phyloP scores from a whole-genome alignment of 2,329 filamentous ascomycete genomes.

The Ceratocystis cubensis region DNA sequence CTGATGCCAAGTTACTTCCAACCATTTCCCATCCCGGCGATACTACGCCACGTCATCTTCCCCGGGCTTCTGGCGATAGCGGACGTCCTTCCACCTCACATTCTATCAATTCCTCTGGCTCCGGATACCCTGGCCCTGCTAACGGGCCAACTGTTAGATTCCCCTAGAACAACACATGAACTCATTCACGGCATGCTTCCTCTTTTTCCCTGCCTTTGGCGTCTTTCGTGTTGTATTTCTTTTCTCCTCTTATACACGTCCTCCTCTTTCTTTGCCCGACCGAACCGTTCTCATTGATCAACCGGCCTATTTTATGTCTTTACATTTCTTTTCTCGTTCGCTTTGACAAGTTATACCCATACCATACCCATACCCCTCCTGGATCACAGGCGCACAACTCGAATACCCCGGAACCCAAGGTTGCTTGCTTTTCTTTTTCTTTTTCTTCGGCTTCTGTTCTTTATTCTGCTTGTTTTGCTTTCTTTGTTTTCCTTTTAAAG shows the following conservation, averaged over 20 bases:
- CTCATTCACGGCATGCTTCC: slow-evolving; percentile 15
- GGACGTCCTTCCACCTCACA: slow-evolving; percentile 87
- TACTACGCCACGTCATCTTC: slow-evolving; percentile 68
- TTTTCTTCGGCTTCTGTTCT: neutral
- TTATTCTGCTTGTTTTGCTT: neutral
- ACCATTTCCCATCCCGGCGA: slow-evolving; percentile 61
- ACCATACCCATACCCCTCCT: slow-evolving; percentile 12
- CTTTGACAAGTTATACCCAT: slow-evolving; percentile 21
- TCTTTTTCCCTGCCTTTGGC: slow-evolving; percentile 5
- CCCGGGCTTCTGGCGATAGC: slow-evolving; percentile 78
- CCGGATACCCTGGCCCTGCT: slow-evolving; percentile 87
- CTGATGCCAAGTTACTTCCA: slow-evolving; percentile 48
- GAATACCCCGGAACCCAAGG: slow-evolving; percentile 20
- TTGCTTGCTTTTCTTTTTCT: slow-evolving; percentile 10
- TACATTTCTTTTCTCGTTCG: slow-evolving; percentile 18
- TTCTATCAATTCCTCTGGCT: slow-evolving; percentile 56
- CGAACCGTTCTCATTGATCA: neutral
- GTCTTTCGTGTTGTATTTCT: slow-evolving; percentile 35
- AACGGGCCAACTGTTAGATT: slow-evolving; percentile 65
- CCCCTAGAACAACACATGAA: slow-evolving; percentile 34
- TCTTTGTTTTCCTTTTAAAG: neutral
- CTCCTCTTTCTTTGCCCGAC: slow-evolving; percentile 24
- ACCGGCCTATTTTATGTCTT: slow-evolving; percentile 11
- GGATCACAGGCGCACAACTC: slow-evolving; percentile 20
- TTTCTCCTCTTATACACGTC: slow-evolving; percentile 27